Base-by-base conservation (phyloP, 116 monocot genomes). In the Dioscorea cayenensis region DNA sequence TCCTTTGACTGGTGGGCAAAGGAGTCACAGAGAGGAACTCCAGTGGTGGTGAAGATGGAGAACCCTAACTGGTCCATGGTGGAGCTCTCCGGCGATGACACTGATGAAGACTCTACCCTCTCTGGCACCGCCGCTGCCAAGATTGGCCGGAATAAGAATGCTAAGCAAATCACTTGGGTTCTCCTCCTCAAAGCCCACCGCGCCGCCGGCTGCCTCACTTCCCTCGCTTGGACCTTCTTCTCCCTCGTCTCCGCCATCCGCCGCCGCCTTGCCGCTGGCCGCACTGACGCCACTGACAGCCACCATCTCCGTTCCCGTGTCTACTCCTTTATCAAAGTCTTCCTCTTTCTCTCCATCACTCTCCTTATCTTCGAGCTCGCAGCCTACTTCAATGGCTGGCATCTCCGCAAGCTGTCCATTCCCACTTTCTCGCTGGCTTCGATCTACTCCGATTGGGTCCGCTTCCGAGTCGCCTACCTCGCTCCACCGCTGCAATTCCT, bases 61-160 rank as follows among this genome's bases (percentile, higher is more conserved):
- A 94, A 90, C 71, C 94, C 94, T 51, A 94, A 94, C 90, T 94
- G 90, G 90, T 90, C 94, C 60, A 90, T 94, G 63, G 75, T 80
- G 22, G 90, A 94, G 82, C 7, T 80, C 80, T 0, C 69, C 70
- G 14, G 80, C 8, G 43, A 32, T 32, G 43, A 43, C 43, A 10
- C 73, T 32, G 83, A 79, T 19, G 82, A 77, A 29, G 76, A 77
- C 48, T 32, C 55, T 66, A 64, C 14, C 67, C 35, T 6, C 50
- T 11, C 17, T 2, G 18, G 32, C 22, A 8, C 66, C 32, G 65
- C 73, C 43, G 65, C 10, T n/a, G 67, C 50, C 49, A 36, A 91
- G 69, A 78, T 80, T 50, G 79, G 72, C 32, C 71, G 83, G 10
- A 84, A 80, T 37, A 89, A 85, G 80, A 92, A 92, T 75, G 92